Conservation (phyloP, 2,329 filamentous ascomycete genomes). For the Myriangium duriaei region DNA sequence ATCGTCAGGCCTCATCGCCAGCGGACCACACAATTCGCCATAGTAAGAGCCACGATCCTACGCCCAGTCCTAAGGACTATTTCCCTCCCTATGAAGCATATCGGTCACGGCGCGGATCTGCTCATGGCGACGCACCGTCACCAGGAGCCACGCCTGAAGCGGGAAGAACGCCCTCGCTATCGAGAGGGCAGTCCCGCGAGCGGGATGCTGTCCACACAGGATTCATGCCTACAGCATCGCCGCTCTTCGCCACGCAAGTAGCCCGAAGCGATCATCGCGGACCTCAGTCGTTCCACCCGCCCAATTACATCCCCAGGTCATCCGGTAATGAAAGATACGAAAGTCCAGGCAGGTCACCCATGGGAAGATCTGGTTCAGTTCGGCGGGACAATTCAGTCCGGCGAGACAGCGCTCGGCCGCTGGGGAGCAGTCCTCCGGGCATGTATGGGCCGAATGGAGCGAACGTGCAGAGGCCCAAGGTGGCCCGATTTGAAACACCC, state of each 20-base stretch:
- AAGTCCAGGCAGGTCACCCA: slow-evolving; percentile 6
- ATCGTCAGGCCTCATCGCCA: slow-evolving; percentile 13
- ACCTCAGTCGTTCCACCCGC: not conserved
- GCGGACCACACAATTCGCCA: slow-evolving; percentile 25
- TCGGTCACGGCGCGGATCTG: slow-evolving; percentile 8
- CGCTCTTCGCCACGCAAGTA: slow-evolving; percentile 35
- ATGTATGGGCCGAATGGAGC: not conserved
- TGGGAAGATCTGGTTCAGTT: slow-evolving; percentile 4
- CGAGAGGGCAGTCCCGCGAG: slow-evolving; percentile 11
- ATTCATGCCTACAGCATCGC: slow-evolving; percentile 33
- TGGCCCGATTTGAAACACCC: slow-evolving; percentile 9
- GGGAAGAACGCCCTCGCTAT: slow-evolving; percentile 12
- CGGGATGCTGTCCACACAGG: slow-evolving; percentile 14
- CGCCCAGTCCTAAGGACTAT: slow-evolving; percentile 23
- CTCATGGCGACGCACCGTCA: slow-evolving; percentile 10
- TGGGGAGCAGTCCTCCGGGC: slow-evolving; percentile 1
- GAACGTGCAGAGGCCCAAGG: slow-evolving; percentile 2
- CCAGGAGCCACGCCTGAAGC: slow-evolving; percentile 12
- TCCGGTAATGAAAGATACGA: slow-evolving; percentile 5
- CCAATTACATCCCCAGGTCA: slow-evolving; percentile 2
- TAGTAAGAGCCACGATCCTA: slow-evolving; percentile 30
- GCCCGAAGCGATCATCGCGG: slow-evolving; percentile 16
- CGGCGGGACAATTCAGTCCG: slow-evolving; percentile 7
- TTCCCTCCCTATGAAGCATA: slow-evolving; percentile 14
- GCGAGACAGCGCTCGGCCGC: not conserved